Evolutionary conservation across 2,329 filamentous ascomycete species (phyloP).

Genomic region (Teratosphaeria nubilosa): DNA sequence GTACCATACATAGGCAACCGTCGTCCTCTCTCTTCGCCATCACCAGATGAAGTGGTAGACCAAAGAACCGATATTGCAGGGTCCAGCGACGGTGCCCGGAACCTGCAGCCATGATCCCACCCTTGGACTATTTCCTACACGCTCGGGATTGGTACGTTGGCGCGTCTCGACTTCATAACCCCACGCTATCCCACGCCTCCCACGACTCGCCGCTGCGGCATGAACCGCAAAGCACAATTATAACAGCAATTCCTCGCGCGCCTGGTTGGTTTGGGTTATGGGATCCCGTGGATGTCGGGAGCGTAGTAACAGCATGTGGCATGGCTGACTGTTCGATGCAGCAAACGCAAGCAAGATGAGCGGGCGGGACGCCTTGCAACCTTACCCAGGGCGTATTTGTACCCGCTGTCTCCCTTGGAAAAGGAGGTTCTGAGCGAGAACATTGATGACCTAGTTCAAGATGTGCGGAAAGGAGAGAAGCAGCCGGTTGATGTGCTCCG

Average conservation of each 20-base stretch:
- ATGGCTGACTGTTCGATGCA: slow-evolving; percentile 28
- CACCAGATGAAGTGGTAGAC: not conserved
- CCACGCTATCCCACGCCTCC: slow-evolving; percentile 4
- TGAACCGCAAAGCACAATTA: not conserved
- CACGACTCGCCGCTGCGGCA: not conserved
- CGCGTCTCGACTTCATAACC: not conserved
- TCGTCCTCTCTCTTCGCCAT: not conserved
- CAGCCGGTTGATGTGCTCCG: slow-evolving; percentile 65
- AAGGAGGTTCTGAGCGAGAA: slow-evolving; percentile 58
- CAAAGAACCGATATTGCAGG: not conserved
- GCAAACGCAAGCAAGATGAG: slow-evolving; percentile 69
- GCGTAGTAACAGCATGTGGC: not conserved
- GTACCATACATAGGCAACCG: not conserved
- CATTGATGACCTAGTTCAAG: slow-evolving; percentile 66
- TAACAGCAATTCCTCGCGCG: not conserved
- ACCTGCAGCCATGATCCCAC: slow-evolving; percentile 22
- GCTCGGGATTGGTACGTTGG: slow-evolving; percentile 55
- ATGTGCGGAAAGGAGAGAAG: slow-evolving; percentile 59
- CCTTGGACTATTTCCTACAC: slow-evolving; percentile 61
- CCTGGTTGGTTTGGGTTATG: not conserved
- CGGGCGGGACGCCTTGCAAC: slow-evolving; percentile 58
- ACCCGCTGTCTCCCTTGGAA: slow-evolving; percentile 54
- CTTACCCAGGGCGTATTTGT: slow-evolving; percentile 56
- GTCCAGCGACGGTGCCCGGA: not conserved
- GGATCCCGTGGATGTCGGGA: not conserved